These are phyloP conservation scores for Jamesozyma spencerorum DNA, from an alignment of 805 yeast genomes.

Conservation along the genomic window DNA sequence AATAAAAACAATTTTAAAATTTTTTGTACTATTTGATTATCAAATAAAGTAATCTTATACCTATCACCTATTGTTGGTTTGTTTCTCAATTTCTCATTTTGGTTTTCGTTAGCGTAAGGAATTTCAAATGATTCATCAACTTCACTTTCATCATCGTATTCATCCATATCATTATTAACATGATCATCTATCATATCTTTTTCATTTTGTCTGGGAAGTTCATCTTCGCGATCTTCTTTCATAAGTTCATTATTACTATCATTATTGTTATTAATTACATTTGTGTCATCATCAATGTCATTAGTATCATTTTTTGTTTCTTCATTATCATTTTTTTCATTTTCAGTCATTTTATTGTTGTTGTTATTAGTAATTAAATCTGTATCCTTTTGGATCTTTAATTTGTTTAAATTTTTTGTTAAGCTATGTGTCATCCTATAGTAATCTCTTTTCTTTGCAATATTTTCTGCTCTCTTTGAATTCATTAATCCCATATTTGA, in stretches of 20 bases:
- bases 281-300: conserved; percentile 1
- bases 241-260: conserved; percentile 15
- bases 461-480: conserved; percentile 59
- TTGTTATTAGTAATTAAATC: background rate
- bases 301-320: background rate
- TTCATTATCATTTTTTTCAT: background rate
- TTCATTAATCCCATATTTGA: conserved; percentile 89
- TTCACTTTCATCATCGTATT: conserved; percentile 31
- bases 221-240: conserved; percentile 14
- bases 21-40: conserved; percentile 55
- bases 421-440: conserved; percentile 34
- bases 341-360: conserved; percentile 2
- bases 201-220: conserved; percentile 23
- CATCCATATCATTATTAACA: background rate
- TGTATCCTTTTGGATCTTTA: background rate
- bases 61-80: conserved; percentile 77
- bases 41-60: conserved; percentile 71
- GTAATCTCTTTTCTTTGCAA: conserved; percentile 59
- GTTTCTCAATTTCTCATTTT: conserved; percentile 34
- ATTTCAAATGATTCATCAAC: conserved; percentile 29
- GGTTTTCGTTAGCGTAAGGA: conserved; percentile 31
- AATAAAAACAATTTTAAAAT: conserved; percentile 65
- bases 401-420: background rate
- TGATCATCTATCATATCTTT: background rate
- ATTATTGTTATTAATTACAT: conserved; percentile 8